Percentiles rank a stretch among this genome's conserved stretches.
Evolutionary conservation across 1,139 yeast genomes (phyloP).

Genomic region (Geotrichum histeridarum): DNA sequence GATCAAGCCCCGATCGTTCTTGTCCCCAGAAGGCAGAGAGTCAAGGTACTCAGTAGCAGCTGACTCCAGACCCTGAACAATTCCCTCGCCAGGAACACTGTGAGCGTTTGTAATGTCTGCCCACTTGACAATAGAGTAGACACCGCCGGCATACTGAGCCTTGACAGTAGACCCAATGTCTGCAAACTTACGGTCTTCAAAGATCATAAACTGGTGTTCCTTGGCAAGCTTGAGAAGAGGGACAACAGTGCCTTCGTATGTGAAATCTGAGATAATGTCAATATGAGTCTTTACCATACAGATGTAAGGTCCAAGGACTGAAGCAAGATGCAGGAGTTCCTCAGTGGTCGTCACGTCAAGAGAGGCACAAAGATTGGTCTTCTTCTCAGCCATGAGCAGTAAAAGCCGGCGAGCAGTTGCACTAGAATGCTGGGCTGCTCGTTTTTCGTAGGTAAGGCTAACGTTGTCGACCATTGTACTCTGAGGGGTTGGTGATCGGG

Average conservation of each 20-base stretch:
- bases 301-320: slow-evolving; percentile 81
- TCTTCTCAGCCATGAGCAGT: slow-evolving; percentile 67
- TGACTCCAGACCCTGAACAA: slow-evolving; percentile 78
- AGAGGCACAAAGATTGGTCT: slow-evolving; percentile 93
- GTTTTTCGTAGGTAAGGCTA: slow-evolving; percentile 50
- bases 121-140: slow-evolving; percentile 86
- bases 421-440: slow-evolving; percentile 69
- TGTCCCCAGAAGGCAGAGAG: slow-evolving; percentile 38
- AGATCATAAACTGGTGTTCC: slow-evolving; percentile 79
- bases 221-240: slow-evolving; percentile 68
- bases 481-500: neutral
- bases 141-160: slow-evolving; percentile 87
- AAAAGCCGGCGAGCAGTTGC: slow-evolving; percentile 76
- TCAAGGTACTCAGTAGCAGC: slow-evolving; percentile 62
- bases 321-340: slow-evolving; percentile 68
- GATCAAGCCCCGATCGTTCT: slow-evolving; percentile 61
- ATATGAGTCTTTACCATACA: slow-evolving; percentile 93
- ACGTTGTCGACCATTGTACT: slow-evolving; percentile 6
- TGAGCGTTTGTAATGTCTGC: slow-evolving; percentile 97
- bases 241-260: slow-evolving; percentile 67
- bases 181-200: slow-evolving; percentile 96
- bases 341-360: slow-evolving; percentile 77
- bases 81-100: slow-evolving; percentile 93
- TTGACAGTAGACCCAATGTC: slow-evolving; percentile 98
- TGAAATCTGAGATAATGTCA: slow-evolving; percentile 85